Evolutionary conservation across 441 rosid genomes (phyloP).

Genomic region (Brassica hybrid): DNA sequence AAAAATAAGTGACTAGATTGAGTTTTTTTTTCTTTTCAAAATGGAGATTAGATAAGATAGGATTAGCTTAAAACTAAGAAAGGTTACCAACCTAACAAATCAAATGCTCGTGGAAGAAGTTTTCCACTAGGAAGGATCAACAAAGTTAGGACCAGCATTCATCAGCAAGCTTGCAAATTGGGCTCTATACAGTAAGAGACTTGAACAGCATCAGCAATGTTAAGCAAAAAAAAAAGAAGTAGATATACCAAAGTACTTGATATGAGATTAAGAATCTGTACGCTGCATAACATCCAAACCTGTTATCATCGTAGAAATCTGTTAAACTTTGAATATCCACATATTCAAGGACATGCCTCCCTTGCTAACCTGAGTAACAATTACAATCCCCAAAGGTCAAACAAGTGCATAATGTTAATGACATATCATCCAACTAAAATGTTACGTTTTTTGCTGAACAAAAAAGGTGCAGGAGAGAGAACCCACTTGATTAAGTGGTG

Average conservation of each 20-base stretch:
- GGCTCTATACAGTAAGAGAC: slow-evolving; percentile 49
- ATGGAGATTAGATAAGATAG: not conserved
- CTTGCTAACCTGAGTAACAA: slow-evolving; percentile 73
- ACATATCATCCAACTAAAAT: too few species aligned
- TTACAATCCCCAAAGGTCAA: too few species aligned
- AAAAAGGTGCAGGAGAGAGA: too few species aligned
- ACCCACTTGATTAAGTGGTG: too few species aligned
- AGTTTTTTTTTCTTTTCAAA: not conserved
- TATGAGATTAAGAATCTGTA: slow-evolving; percentile 2
- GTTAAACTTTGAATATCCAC: slow-evolving; percentile 94
- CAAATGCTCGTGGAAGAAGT: slow-evolving; percentile 33
- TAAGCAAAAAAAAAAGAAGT: not conserved
- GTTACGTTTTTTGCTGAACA: too few species aligned
- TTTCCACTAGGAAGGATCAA: slow-evolving; percentile 24
- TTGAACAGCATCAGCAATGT: slow-evolving; percentile 31
- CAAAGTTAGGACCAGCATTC: slow-evolving; percentile 74
- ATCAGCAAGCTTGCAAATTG: slow-evolving; percentile 75
- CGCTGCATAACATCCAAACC: slow-evolving; percentile 46
- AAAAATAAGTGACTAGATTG: not conserved
- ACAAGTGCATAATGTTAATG: too few species aligned
- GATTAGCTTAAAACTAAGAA: not conserved
- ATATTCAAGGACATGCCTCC: slow-evolving; percentile 93
- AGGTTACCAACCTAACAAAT: slow-evolving; percentile 63
- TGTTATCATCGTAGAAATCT: slow-evolving; percentile 94
- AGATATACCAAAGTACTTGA: not conserved